Base-by-base conservation (phyloP, 768 basidiomycete species). In the Gelatoporia subvermispora region DNA sequence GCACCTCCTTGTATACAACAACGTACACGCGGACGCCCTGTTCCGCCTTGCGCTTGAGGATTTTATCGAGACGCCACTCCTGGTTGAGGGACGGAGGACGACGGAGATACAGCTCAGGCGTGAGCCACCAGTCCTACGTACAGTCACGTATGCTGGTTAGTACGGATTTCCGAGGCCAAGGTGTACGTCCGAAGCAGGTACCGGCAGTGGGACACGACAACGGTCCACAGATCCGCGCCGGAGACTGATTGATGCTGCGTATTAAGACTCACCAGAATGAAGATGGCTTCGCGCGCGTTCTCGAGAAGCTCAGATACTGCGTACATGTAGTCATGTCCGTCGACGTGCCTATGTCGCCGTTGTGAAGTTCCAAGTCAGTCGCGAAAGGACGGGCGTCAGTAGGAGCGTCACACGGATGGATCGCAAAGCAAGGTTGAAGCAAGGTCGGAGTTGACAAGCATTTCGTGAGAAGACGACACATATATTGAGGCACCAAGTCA, bases 281-380 rank as follows among this genome's bases (percentile, higher is more conserved):
- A 94, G 60, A 98, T 96, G 24, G 68, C 80, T 60, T 95, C 88
- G 49, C 76, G 77, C 2, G 90, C 89, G 28, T 70, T 78, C 41
- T 88, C 87, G n/a, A 97, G 74, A 67, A 94, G 74, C 68, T 95
- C 92, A 1, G 90, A 91, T 31, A 96, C 63, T 0, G 95, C 94
- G 79, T 87, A 97, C 78, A 97, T 88, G 65, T 95, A 98, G 68
- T 98, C 94, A 49, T 96, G 91, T 0, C 95, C 95, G 58, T 95
- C 94, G 41, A 95, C 77, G 62, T 93, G 92, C 84, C 85, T 81
- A 44, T 11, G 48, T 4, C 9, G 25, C 15, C 17, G 13, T 48
- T 38, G 22, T 35, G 35, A 24, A 37, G 36, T 28, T 25, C 47
- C 28, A 31, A 31, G 5, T 31, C 28, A 13, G 28, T 31, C 7